Conservation (phyloP, 2,329 filamentous ascomycete genomes). For the Byssoonygena ceratinophila region DNA sequence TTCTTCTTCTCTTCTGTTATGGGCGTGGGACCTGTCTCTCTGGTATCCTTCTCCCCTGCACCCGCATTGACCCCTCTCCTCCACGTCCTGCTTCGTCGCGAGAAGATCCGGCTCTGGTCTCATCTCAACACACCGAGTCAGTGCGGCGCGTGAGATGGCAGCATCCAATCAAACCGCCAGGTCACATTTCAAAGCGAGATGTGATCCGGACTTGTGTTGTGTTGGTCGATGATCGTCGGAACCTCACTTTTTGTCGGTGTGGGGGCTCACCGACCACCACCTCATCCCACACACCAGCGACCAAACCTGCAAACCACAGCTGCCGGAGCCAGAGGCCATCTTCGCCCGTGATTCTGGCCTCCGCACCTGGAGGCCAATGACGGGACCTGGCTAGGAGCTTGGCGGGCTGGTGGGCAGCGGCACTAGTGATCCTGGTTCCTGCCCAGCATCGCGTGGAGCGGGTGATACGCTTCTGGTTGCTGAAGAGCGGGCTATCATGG, state of each 20-base stretch:
- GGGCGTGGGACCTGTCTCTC: too few species aligned
- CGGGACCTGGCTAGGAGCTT: slow-evolving; percentile 11
- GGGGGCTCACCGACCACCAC: not conserved
- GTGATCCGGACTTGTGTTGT: slow-evolving; percentile 1
- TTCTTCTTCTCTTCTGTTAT: too few species aligned
- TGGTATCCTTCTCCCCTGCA: too few species aligned
- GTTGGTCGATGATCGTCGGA: slow-evolving; percentile 2
- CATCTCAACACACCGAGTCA: too few species aligned
- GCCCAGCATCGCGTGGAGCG: not conserved
- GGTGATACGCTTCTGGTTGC: not conserved
- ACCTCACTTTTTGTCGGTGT: not conserved
- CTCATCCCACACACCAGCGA: not conserved
- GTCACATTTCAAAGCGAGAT: slow-evolving; percentile 1
- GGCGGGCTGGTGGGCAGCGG: not conserved
- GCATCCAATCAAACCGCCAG: slow-evolving; percentile 4
- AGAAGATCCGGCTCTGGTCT: too few species aligned
- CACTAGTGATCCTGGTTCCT: not conserved
- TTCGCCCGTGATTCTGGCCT: not conserved
- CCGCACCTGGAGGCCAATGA: not conserved
- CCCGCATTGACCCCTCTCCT: too few species aligned
- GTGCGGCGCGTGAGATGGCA: too few species aligned
- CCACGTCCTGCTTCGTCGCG: too few species aligned
- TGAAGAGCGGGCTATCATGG: not conserved
- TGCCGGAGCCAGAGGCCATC: not conserved
- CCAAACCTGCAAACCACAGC: not conserved